Percentiles rank a stretch among this genome's conserved stretches.
Evolutionary conservation across 2,329 filamentous ascomycete genomes (phyloP).

Genomic region (Calonectria hawksworthii): DNA sequence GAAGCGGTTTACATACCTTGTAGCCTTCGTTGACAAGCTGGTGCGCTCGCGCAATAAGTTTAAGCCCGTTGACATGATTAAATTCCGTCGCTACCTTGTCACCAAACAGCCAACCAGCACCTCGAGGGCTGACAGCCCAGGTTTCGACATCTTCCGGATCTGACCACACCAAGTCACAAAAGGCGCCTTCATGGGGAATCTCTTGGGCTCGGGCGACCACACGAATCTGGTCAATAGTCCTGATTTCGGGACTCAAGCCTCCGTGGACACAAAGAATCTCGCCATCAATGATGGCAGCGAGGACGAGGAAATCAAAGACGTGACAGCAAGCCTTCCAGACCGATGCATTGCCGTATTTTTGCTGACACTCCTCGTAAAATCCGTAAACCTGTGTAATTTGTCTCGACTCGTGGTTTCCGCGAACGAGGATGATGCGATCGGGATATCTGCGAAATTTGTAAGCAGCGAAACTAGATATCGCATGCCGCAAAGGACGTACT

Average conservation of each 20-base stretch:
- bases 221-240: slow-evolving; percentile 98
- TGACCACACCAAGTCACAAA: slow-evolving; percentile 98
- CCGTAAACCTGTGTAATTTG: slow-evolving; percentile 99
- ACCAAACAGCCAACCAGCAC: slow-evolving; percentile 98
- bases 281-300: slow-evolving; percentile 97
- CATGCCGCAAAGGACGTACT: slow-evolving; percentile 55
- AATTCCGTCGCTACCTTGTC: slow-evolving; percentile 98
- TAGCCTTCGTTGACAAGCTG: slow-evolving; percentile 99
- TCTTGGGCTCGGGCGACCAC: slow-evolving; percentile 98
- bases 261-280: slow-evolving; percentile 99
- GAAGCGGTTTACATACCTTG: slow-evolving; percentile 72
- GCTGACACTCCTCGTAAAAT: slow-evolving; percentile 98
- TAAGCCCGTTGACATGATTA: slow-evolving; percentile 95
- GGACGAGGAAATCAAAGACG: slow-evolving; percentile 97
- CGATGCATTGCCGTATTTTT: slow-evolving; percentile 98
- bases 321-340: slow-evolving; percentile 99
- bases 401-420: slow-evolving; percentile 97
- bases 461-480: slow-evolving; percentile 32
- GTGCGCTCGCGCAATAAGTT: slow-evolving; percentile 95
- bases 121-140: slow-evolving; percentile 93
- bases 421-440: slow-evolving; percentile 93
- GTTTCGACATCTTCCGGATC: slow-evolving; percentile 98
- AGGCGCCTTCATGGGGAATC: slow-evolving; percentile 97
- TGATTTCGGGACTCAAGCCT: slow-evolving; percentile 89
- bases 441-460: slow-evolving; percentile 77